Evolutionary conservation across 2,329 filamentous ascomycete genomes (phyloP).

Genomic region (Grosmannia penicillata): DNA sequence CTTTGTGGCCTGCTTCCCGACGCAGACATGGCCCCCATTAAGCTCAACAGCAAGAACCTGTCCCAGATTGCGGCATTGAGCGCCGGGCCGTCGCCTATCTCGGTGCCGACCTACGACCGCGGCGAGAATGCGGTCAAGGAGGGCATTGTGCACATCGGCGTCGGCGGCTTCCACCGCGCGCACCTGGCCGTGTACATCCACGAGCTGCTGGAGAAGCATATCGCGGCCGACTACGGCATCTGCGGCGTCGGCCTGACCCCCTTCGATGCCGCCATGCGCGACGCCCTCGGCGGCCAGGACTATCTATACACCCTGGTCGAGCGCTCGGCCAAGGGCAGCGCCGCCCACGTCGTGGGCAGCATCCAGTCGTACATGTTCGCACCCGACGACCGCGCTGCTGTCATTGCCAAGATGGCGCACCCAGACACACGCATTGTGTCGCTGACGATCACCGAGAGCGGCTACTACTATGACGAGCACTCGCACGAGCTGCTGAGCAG

Average conservation of each 20-base stretch:
- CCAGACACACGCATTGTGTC: slow-evolving; percentile 38
- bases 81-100: slow-evolving; percentile 11
- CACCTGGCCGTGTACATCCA: slow-evolving; percentile 38
- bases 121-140: slow-evolving; percentile 28
- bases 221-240: slow-evolving; percentile 30
- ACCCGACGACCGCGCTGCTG: slow-evolving; percentile 33
- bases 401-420: slow-evolving; percentile 39
- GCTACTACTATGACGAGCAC: slow-evolving; percentile 44
- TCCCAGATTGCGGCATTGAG: slow-evolving; percentile 17
- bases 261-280: slow-evolving; percentile 35
- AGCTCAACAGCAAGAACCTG: slow-evolving; percentile 24
- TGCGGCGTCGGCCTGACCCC: slow-evolving; percentile 36
- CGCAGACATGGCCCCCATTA: slow-evolving; percentile 15
- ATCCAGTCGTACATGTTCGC: slow-evolving; percentile 38
- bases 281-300: slow-evolving; percentile 31
- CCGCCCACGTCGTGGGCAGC: slow-evolving; percentile 32
- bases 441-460: slow-evolving; percentile 39
- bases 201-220: slow-evolving; percentile 30
- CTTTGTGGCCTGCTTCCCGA: too few relatives aligned
- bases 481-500: slow-evolving; percentile 34
- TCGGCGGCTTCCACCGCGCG: slow-evolving; percentile 39
- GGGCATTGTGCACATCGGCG: slow-evolving; percentile 38
- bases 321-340: slow-evolving; percentile 34
- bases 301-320: slow-evolving; percentile 38
- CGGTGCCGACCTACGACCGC: slow-evolving; percentile 28